Evolutionary conservation across 2,329 filamentous ascomycete genomes (phyloP).

Genomic region (Alternaria sp.): DNA sequence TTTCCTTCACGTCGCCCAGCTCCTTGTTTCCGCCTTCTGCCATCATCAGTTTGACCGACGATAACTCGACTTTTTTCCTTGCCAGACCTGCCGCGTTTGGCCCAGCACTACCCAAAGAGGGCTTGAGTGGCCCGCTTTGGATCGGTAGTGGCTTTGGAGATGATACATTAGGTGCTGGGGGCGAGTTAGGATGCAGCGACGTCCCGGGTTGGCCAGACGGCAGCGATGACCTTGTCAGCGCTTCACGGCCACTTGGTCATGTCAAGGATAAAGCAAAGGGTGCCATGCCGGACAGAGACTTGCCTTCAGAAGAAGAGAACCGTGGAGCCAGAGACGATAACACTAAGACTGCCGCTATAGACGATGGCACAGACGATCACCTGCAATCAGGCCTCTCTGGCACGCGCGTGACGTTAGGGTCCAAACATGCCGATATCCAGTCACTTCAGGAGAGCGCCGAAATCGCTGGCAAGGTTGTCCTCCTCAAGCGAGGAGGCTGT

Average conservation of each 20-base stretch:
- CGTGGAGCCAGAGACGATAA: neutral
- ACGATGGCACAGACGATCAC: conserved; percentile 87
- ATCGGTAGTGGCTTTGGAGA: conserved; percentile 91
- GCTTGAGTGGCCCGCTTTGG: conserved; percentile 90
- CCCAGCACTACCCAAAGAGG: conserved; percentile 74
- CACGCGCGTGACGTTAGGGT: conserved; percentile 32
- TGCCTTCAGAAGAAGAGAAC: conserved; percentile 8
- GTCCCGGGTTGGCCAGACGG: conserved; percentile 83
- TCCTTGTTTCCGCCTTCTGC: conserved; percentile 95
- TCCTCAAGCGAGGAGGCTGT: conserved; percentile 91
- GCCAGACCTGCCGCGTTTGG: conserved; percentile 94
- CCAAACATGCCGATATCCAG: conserved; percentile 83
- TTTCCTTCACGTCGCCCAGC: conserved; percentile 67
- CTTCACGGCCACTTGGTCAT: conserved; percentile 11
- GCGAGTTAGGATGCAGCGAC: conserved; percentile 94
- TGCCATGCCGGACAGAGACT: neutral
- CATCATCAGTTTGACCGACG: conserved; percentile 93
- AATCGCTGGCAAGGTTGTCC: conserved; percentile 89
- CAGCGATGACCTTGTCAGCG: conserved; percentile 17
- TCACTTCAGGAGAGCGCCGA: conserved; percentile 90
- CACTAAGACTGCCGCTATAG: conserved; percentile 39
- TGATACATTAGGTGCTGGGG: conserved; percentile 72
- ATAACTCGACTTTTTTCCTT: conserved; percentile 97
- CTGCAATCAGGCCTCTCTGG: conserved; percentile 61
- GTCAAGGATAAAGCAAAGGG: neutral